These are phyloP conservation scores for Chernovozyma sophiae-reginae DNA, from an alignment of 1,139 yeast genomes.

Conservation along the genomic window DNA sequence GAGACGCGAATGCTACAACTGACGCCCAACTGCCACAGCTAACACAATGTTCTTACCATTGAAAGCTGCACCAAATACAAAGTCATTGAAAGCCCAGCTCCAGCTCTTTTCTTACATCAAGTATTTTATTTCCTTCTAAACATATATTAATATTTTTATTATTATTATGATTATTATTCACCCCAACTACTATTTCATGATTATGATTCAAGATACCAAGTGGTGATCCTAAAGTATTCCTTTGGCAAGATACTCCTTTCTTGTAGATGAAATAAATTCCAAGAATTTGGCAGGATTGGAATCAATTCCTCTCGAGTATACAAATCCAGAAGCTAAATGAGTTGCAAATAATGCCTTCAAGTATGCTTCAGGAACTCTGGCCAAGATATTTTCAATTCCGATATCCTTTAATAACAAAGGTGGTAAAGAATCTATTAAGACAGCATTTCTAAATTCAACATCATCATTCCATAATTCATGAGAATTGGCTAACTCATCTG, in stretches of 20 bases:
- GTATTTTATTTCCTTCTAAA: too few species aligned
- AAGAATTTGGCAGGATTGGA: conserved; percentile 81
- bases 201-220: too few species aligned
- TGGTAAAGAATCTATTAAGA: conserved; percentile 78
- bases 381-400: conserved; percentile 70
- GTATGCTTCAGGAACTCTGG: conserved; percentile 84
- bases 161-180: too few species aligned
- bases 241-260: conserved; percentile 35
- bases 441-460: conserved; percentile 67
- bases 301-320: conserved; percentile 79
- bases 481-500: conserved; percentile 81
- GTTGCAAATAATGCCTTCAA: conserved; percentile 89
- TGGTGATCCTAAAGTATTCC: conserved; percentile 25
- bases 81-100: too few species aligned
- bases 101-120: too few species aligned
- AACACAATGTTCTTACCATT: too few species aligned
- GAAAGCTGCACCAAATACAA: too few species aligned
- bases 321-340: conserved; percentile 82
- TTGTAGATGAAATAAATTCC: conserved; percentile 55
- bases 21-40: too few species aligned
- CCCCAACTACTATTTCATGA: too few species aligned
- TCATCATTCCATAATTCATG: conserved; percentile 86
- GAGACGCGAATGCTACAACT: too few species aligned
- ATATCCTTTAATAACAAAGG: conserved; percentile 62
- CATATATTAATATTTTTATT: too few species aligned